These are phyloP conservation scores for Boletus barrowsii DNA, from an alignment of 768 basidiomycete species.

Conservation along the genomic window DNA sequence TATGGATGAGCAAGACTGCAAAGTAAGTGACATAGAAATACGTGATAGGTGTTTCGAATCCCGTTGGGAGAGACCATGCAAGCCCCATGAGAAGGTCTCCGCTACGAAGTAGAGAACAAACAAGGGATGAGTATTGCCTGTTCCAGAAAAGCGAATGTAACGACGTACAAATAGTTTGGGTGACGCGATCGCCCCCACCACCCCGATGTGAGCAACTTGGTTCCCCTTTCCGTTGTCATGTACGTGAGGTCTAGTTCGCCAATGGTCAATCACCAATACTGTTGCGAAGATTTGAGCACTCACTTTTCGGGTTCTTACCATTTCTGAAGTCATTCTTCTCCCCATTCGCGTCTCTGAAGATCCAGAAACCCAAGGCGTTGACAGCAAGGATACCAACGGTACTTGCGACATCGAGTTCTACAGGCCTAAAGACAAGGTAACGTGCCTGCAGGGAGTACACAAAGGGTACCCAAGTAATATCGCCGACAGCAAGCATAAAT, in stretches of 20 bases:
- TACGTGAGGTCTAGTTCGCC: conserved; percentile 60
- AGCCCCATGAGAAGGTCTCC: conserved; percentile 87
- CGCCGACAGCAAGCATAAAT: conserved; percentile 95
- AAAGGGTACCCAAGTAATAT: conserved; percentile 93
- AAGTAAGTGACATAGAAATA: conserved; percentile 96
- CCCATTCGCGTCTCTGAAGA: conserved; percentile 84
- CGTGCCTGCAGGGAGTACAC: conserved; percentile 91
- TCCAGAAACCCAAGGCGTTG: conserved; percentile 78
- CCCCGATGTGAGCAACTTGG: conserved; percentile 88
- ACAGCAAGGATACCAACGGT: conserved; percentile 58
- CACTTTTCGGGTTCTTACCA: conserved; percentile 92
- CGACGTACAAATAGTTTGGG: conserved; percentile 80
- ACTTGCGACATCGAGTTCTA: conserved; percentile 63
- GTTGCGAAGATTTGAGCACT: background rate
- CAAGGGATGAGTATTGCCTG: background rate
- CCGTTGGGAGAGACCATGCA: conserved; percentile 92
- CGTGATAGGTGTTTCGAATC: conserved; percentile 88
- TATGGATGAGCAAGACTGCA: conserved; percentile 81
- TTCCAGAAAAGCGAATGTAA: background rate
- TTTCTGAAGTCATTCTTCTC: conserved; percentile 97
- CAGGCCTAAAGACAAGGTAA: conserved; percentile 86
- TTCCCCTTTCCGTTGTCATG: conserved; percentile 79
- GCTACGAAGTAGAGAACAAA: conserved; percentile 33
- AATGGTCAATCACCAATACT: conserved; percentile 1
- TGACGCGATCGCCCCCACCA: conserved; percentile 98